Evolutionary conservation across 192 early-diverging fungal species (phyloP).

Genomic region (Globomyces pollinis-pini): DNA sequence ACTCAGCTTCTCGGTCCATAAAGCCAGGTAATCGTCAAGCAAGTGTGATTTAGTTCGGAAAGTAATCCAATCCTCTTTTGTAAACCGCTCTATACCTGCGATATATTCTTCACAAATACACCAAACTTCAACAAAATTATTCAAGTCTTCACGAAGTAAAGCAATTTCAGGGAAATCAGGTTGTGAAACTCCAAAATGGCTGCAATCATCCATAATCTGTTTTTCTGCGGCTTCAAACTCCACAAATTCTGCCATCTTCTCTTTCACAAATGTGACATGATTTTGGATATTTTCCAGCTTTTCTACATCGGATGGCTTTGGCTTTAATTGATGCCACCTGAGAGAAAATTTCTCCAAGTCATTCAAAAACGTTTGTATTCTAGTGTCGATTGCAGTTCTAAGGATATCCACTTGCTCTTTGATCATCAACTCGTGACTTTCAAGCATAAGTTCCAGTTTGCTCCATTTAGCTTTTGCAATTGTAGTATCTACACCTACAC

Average conservation of each 20-base stretch:
- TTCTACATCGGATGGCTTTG: conserved; percentile 19
- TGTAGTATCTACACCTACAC: conserved; percentile 36
- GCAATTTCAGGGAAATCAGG: conserved; percentile 31
- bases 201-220: conserved; percentile 37
- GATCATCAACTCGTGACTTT: conserved; percentile 53
- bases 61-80: conserved; percentile 48
- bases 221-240: conserved; percentile 26
- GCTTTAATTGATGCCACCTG: conserved; percentile 49
- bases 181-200: conserved; percentile 35
- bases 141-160: conserved; percentile 22
- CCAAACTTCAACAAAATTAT: conserved; percentile 30
- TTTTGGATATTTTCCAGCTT: conserved; percentile 11
- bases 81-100: conserved; percentile 11
- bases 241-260: conserved; percentile 34
- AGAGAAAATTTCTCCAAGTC: conserved; percentile 42
- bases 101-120: conserved; percentile 26
- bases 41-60: conserved; percentile 29
- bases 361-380: conserved; percentile 22
- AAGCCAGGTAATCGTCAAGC: conserved; percentile 38
- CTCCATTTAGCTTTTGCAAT: conserved; percentile 39
- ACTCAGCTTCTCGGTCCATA: conserved; percentile 35
- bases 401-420: conserved; percentile 52
- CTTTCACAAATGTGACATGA: conserved; percentile 33
- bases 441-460: conserved; percentile 48
- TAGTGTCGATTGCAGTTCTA: conserved; percentile 35